Percentiles rank a stretch among this genome's conserved stretches.
These are phyloP conservation scores for Geotrichum restrictum DNA, from an alignment of 1,139 yeast species.

Conservation along the genomic window DNA sequence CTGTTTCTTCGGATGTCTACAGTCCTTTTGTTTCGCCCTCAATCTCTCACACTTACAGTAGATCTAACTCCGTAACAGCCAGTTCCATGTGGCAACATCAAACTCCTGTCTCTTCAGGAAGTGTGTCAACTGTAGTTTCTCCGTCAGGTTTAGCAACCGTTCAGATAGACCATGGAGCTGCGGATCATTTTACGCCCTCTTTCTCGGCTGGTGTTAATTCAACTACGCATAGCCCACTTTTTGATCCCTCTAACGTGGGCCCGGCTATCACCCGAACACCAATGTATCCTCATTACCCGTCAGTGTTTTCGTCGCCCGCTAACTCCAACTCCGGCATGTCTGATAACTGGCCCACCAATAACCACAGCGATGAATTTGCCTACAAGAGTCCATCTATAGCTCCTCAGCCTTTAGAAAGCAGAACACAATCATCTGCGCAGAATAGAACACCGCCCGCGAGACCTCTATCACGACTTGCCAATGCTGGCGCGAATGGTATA, in stretches of 20 bases:
- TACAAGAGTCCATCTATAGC: constrained; percentile 16
- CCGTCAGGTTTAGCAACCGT: neutral
- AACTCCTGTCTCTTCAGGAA: constrained; percentile 5
- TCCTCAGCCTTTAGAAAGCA: neutral
- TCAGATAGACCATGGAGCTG: neutral
- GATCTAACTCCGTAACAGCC: constrained; percentile 11
- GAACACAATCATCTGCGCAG: neutral
- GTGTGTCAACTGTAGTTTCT: constrained; percentile 9
- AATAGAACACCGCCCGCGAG: constrained; percentile 11
- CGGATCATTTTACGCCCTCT: neutral
- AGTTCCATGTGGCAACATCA: constrained; percentile 15
- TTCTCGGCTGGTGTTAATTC: neutral
- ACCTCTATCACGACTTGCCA: constrained; percentile 17
- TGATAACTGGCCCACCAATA: constrained; percentile 8
- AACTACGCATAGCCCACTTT: neutral
- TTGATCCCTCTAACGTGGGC: neutral
- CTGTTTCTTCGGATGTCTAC: constrained; percentile 5
- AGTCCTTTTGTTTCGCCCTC: constrained; percentile 19
- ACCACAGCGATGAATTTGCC: constrained; percentile 7
- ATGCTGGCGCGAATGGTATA: constrained; percentile 19
- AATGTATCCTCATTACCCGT: constrained; percentile 12
- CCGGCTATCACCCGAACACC: constrained; percentile 13
- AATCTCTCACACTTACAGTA: constrained; percentile 1
- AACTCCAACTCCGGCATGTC: constrained; percentile 16
- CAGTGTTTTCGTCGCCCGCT: constrained; percentile 20